phyloP scores from a whole-genome alignment of 2,329 filamentous ascomycete genomes.

The Epichloe elymi region DNA sequence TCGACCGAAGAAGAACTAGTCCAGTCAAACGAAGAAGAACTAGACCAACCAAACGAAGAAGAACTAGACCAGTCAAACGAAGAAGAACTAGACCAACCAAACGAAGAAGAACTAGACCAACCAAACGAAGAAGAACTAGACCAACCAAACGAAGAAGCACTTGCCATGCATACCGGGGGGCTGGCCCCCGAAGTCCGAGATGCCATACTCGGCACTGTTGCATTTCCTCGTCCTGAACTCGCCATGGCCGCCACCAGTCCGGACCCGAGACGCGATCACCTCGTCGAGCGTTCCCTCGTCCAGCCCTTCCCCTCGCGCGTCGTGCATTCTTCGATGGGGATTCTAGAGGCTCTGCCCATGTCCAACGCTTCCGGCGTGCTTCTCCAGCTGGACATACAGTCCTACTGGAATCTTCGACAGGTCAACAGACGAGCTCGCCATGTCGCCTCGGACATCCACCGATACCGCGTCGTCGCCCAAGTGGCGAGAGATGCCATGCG shows the following conservation, averaged over 20 bases:
- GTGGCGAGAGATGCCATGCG: background rate
- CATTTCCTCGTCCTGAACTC: background rate
- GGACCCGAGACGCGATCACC: background rate
- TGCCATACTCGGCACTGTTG: background rate
- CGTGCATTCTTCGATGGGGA: background rate
- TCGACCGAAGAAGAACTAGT: no score
- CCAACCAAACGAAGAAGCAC: no score
- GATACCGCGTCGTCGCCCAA: slow-evolving; percentile 1
- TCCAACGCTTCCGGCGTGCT: background rate
- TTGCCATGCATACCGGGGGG: no score
- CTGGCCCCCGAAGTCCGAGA: background rate
- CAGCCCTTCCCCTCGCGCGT: background rate
- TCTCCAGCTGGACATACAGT: slow-evolving; percentile 1
- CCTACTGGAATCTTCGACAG: slow-evolving; percentile 3
- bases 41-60: no score
- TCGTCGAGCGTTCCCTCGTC: background rate
- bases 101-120: no score
- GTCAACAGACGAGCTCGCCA: slow-evolving; percentile 1
- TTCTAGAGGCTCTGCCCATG: background rate
- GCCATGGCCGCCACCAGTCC: background rate
- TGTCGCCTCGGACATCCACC: background rate
- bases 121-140: no score
- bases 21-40: no score
- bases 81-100: no score
- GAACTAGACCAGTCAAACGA: no score